These are phyloP conservation scores for Alternaria ventricosa DNA, from an alignment of 2,329 filamentous ascomycete species.

Conservation along the genomic window DNA sequence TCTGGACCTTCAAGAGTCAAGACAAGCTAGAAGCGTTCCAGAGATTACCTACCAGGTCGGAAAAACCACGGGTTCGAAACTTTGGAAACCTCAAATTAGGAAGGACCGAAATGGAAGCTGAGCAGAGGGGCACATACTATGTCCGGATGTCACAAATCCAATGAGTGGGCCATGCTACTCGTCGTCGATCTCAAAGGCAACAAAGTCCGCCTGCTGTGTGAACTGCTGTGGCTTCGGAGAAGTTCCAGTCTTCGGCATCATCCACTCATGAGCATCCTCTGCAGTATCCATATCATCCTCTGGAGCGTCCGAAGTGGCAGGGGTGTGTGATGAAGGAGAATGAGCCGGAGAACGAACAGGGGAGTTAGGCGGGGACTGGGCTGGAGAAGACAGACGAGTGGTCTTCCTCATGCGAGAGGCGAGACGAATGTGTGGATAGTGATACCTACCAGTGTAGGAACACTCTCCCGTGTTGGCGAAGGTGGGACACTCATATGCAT, in stretches of 20 bases:
- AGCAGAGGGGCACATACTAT: slow-evolving; percentile 24
- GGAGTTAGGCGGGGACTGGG: neutral
- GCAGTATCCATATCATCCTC: slow-evolving; percentile 15
- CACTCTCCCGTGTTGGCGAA: slow-evolving; percentile 91
- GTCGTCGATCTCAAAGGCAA: slow-evolving; percentile 31
- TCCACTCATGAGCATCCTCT: slow-evolving; percentile 2
- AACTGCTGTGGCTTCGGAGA: slow-evolving; percentile 26
- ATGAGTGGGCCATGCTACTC: slow-evolving; percentile 8
- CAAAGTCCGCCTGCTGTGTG: slow-evolving; percentile 41
- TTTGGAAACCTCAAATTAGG: slow-evolving; percentile 25
- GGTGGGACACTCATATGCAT: slow-evolving; percentile 92
- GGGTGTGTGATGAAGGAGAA: slow-evolving; percentile 3
- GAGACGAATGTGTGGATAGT: slow-evolving; percentile 79
- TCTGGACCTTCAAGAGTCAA: slow-evolving; percentile 17
- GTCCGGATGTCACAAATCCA: slow-evolving; percentile 2
- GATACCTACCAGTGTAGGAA: slow-evolving; percentile 75
- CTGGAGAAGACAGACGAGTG: slow-evolving; percentile 20
- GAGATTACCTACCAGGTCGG: slow-evolving; percentile 27
- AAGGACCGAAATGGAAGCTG: neutral
- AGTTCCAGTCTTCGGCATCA: neutral
- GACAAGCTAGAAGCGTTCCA: slow-evolving; percentile 8
- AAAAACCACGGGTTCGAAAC: slow-evolving; percentile 7
- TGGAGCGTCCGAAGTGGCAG: slow-evolving; percentile 7
- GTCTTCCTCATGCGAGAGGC: slow-evolving; percentile 37
- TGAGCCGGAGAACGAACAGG: neutral